phyloP scores from a whole-genome alignment of 768 basidiomycete genomes.

The Hericium alpestre region DNA sequence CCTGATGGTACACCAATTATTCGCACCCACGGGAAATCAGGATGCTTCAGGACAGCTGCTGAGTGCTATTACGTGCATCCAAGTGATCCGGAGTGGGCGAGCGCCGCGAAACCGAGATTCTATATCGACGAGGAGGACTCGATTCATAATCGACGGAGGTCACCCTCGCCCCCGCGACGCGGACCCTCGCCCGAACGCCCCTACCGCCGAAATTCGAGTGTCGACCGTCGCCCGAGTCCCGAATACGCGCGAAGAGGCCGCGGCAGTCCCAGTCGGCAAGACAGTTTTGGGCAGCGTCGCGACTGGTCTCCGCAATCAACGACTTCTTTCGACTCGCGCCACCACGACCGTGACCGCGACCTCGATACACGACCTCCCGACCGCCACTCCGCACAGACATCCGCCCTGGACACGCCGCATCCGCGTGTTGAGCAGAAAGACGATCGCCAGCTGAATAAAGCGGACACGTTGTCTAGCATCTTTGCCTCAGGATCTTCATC shows the following conservation, averaged over 20 bases:
- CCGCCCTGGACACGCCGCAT: too few relatives aligned
- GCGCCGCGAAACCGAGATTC: background rate
- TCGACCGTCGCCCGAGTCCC: background rate
- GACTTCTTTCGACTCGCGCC: background rate
- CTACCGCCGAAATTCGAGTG: background rate
- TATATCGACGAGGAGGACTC: background rate
- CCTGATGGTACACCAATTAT: background rate
- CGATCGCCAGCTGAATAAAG: too few relatives aligned
- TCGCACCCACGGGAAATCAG: background rate
- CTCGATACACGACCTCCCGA: background rate
- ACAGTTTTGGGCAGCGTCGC: background rate
- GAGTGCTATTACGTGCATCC: conserved; percentile 12
- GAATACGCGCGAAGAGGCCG: background rate
- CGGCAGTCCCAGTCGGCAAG: background rate
- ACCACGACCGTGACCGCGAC: background rate
- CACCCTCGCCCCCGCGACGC: background rate
- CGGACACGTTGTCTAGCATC: too few relatives aligned
- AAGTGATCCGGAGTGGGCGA: conserved; percentile 7
- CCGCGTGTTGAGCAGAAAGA: too few relatives aligned
- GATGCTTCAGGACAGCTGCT: background rate
- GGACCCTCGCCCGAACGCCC: background rate
- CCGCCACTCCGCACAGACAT: background rate
- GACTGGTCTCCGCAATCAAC: background rate
- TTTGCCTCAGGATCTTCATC: too few relatives aligned
- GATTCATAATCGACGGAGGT: background rate